Conservation (phyloP, 2,329 filamentous ascomycete genomes). For the Apiospora malaysiana region DNA sequence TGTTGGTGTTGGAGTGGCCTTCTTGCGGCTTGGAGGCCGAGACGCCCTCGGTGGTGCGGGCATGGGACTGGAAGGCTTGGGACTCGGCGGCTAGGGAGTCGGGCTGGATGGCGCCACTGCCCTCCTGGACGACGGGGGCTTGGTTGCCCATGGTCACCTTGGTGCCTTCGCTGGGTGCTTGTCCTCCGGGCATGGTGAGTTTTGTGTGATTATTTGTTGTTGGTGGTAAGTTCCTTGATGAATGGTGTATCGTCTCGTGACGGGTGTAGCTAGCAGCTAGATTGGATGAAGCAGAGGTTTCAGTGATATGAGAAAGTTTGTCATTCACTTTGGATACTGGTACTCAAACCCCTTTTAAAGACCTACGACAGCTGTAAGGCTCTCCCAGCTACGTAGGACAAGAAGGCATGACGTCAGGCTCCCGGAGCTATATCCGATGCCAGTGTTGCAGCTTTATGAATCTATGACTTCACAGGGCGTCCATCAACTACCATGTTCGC, state of each 20-base stretch:
- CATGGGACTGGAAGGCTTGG: constrained; percentile 53
- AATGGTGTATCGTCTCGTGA: background rate
- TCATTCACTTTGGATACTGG: background rate
- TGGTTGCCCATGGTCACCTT: constrained; percentile 55
- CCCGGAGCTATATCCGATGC: background rate
- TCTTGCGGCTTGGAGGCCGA: constrained; percentile 55
- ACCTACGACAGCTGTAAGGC: background rate
- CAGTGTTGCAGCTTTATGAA: background rate
- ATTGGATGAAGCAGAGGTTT: background rate
- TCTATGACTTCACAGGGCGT: constrained; percentile 12
- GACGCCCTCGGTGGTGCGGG: constrained; percentile 59
- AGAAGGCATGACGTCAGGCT: background rate
- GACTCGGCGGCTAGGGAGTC: constrained; percentile 83
- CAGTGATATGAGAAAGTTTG: background rate
- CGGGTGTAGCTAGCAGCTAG: background rate
- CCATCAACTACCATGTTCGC: background rate
- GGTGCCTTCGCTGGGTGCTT: constrained; percentile 3
- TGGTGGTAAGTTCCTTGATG: background rate
- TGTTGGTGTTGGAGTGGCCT: constrained; percentile 36
- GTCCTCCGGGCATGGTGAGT: constrained; percentile 30
- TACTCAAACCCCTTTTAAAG: background rate
- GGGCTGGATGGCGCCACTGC: constrained; percentile 65
- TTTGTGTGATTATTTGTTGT: constrained; percentile 7
- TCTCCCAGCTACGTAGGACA: background rate
- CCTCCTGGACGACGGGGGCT: constrained; percentile 61